A percentile compares a stretch with the other conserved stretches of the same genome.
phyloP scores from a whole-genome alignment of 1,284 basidiomycete genomes.

The Sporisorium graminicola region DNA sequence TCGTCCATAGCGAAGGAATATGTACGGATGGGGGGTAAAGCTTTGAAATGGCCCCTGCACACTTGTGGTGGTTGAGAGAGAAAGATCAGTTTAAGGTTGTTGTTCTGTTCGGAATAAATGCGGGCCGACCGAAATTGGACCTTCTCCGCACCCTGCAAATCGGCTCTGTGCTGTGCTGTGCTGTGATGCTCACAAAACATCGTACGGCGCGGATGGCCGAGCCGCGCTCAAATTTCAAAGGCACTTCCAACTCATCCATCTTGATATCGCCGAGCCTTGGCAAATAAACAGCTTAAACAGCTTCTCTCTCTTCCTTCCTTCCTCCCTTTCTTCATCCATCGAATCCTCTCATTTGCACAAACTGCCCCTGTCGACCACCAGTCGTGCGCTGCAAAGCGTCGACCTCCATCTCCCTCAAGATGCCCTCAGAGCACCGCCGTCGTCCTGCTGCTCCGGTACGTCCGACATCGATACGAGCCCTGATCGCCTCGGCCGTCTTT shows the following conservation, averaged over 20 bases:
- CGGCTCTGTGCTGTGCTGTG: neutral
- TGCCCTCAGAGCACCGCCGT: constrained; percentile 6
- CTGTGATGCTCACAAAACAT: neutral
- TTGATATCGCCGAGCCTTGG: neutral
- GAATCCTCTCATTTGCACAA: neutral
- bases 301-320: neutral
- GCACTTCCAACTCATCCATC: neutral
- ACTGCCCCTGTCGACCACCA: neutral
- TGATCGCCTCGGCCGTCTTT: constrained; percentile 1
- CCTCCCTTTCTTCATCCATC: neutral
- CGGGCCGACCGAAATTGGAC: neutral
- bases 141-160: neutral
- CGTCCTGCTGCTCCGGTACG: neutral
- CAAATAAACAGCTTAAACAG: neutral
- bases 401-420: neutral
- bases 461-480: constrained; percentile 15
- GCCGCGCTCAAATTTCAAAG: neutral
- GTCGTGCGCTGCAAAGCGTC: neutral
- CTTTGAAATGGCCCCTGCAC: no score
- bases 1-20: constrained; percentile 22
- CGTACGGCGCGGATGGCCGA: neutral
- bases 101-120: neutral
- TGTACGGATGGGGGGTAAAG: no score
- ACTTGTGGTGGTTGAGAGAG: neutral
- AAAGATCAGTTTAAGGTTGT: neutral